Evolutionary conservation across 2,329 filamentous ascomycete species (phyloP).

Genomic region (Truncatella angustata): DNA sequence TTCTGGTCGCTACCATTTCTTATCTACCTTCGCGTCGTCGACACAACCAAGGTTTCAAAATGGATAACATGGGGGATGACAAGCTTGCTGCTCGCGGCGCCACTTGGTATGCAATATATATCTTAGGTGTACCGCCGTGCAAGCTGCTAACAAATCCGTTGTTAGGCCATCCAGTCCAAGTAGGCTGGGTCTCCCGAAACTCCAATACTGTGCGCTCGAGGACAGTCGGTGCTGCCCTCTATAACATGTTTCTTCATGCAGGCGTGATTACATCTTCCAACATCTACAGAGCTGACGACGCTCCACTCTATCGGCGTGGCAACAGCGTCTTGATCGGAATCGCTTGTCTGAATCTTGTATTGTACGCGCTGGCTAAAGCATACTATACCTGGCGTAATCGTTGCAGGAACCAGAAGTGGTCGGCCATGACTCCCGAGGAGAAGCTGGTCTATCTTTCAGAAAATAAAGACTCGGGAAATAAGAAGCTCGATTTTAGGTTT

Average conservation of each 20-base stretch:
- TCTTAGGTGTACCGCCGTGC: not conserved
- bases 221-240: constrained; percentile 55
- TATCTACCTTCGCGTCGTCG: constrained; percentile 43
- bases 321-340: constrained; percentile 54
- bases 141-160: too few relatives aligned
- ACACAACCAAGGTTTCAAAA: constrained; percentile 34
- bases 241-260: constrained; percentile 45
- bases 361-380: constrained; percentile 47
- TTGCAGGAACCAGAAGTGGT: constrained; percentile 42
- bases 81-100: constrained; percentile 38
- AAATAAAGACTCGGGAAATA: constrained; percentile 42
- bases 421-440: constrained; percentile 44
- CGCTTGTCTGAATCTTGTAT: constrained; percentile 43
- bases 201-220: constrained; percentile 57
- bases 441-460: constrained; percentile 45
- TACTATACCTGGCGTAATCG: constrained; percentile 52
- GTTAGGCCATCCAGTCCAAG: constrained; percentile 19
- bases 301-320: constrained; percentile 50
- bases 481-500: constrained; percentile 42
- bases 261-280: constrained; percentile 32
- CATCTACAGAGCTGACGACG: constrained; percentile 42
- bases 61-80: constrained; percentile 43
- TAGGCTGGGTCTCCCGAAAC: constrained; percentile 44
- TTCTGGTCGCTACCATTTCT: constrained; percentile 62
- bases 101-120: constrained; percentile 29